Evolutionary conservation across 257 asterid genomes (phyloP).

Genomic region (Nyctanthes arbortristis): DNA sequence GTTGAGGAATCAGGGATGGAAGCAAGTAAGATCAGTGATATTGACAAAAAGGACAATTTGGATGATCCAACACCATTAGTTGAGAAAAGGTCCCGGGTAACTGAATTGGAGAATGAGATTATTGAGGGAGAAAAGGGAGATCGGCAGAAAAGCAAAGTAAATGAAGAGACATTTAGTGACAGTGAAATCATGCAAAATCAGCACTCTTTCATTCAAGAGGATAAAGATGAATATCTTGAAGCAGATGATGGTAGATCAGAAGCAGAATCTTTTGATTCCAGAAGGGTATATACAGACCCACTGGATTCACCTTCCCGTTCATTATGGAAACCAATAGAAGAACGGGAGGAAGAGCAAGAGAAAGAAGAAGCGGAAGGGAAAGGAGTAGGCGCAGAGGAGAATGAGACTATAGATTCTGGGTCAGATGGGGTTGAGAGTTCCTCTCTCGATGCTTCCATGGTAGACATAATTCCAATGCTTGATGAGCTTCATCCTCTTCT

Average conservation of each 20-base stretch:
- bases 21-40: constrained; percentile 25
- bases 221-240: constrained; percentile 45
- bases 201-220: constrained; percentile 31
- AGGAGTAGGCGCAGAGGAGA: constrained; percentile 35
- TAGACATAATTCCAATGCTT: constrained; percentile 89
- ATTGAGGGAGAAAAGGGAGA: constrained; percentile 3
- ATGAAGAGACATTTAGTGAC: constrained; percentile 37
- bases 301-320: constrained; percentile 52
- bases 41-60: constrained; percentile 29
- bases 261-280: constrained; percentile 67
- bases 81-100: constrained; percentile 26
- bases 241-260: constrained; percentile 62
- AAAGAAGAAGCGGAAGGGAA: constrained; percentile 32
- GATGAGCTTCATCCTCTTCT: constrained; percentile 87
- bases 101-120: neutral
- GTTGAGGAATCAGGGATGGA: constrained; percentile 18
- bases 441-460: constrained; percentile 91
- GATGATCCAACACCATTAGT: constrained; percentile 41
- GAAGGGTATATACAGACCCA: constrained; percentile 68
- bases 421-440: constrained; percentile 86
- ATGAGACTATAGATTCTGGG: constrained; percentile 53
- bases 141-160: constrained; percentile 23
- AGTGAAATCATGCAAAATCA: constrained; percentile 34
- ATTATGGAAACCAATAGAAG: constrained; percentile 40
- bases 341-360: constrained; percentile 31